Base-by-base conservation (phyloP, 805 yeast genomes). In the Metschnikowia bowlesiae region DNA sequence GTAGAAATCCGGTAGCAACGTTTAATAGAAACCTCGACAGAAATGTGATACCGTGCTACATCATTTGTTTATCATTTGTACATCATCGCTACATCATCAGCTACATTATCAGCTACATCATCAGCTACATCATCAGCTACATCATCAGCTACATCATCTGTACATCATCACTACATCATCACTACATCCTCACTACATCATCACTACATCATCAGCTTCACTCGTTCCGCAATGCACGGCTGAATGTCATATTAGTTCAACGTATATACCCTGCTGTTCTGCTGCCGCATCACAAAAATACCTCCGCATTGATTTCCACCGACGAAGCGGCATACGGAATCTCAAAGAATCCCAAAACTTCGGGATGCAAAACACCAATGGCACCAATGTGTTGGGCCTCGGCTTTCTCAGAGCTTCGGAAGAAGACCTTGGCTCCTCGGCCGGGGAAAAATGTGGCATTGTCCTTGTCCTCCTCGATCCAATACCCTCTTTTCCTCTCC, bases 281-380 rank as follows among this genome's bases (percentile, higher is more conserved):
- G 43, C 31, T 14, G 43, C 26, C 28, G 39, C 22, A 18, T 62
- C 74, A 89, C 69, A 90, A 80, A 76, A 92, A 92, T 49, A 83
- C 86, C 73, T 90, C 94, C 48, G 94, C 83, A 64, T 92, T 86
- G 54, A 94, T 78, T 75, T 94, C 99, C 53, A 91, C 92, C 51
- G 85, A 79, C 32, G 96, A 86, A 51, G 91, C 96, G 60, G 97
- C 97, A 62, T 85, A 89, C 47, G 97, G 96, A 55, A 94, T 81
- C 58, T 90, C 97, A 64, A 91, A 94, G 63, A 79, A 74, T 54
- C 79, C 79, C 78, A 92, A 78, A 47, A 94, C 99, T 65, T 85
- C 89, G 34, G 99, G 99, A 69, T 94, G 99, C 61, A 94, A 77
- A 52, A 90, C 97, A 70, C 99, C 99, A 59, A 94, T 76, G 43